Percentiles rank a stretch among this genome's conserved stretches.
Evolutionary conservation across 495 filamentous ascomycete genomes (phyloP).

Genomic region (Cladorrhinum samala): DNA sequence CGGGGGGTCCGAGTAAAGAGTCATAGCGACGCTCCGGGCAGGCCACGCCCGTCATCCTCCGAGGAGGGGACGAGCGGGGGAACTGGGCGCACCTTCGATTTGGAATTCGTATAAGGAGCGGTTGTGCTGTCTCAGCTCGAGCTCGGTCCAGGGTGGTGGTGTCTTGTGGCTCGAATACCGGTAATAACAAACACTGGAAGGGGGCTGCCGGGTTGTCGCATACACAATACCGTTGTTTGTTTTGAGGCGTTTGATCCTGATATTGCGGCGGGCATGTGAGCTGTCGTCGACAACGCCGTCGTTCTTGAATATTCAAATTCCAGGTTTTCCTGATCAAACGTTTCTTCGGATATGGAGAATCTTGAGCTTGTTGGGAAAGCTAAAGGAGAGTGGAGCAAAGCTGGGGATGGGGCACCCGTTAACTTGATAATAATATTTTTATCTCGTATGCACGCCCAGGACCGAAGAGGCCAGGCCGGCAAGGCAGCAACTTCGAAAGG

Average conservation of each 20-base stretch:
- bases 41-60: slow-evolving; percentile 55
- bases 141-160: slow-evolving; percentile 1
- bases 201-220: slow-evolving; percentile 10
- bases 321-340: background rate
- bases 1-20: slow-evolving; percentile 55
- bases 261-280: slow-evolving; percentile 6
- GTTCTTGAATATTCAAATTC: background rate
- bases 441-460: background rate
- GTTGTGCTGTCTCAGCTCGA: background rate
- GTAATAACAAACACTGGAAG: slow-evolving; percentile 7
- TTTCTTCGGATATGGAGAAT: background rate
- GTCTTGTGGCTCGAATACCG: slow-evolving; percentile 12
- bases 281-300: background rate
- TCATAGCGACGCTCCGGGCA: slow-evolving; percentile 27
- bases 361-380: background rate
- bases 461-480: background rate
- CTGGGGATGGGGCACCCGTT: background rate
- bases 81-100: background rate
- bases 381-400: background rate
- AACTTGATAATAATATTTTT: background rate
- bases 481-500: slow-evolving; percentile 3
- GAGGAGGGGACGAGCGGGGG: slow-evolving; percentile 52
- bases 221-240: slow-evolving; percentile 9
- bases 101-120: background rate
- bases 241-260: background rate